Evolutionary conservation across 306 rosid species (phyloP).

Genomic region (Cucumis melo): DNA sequence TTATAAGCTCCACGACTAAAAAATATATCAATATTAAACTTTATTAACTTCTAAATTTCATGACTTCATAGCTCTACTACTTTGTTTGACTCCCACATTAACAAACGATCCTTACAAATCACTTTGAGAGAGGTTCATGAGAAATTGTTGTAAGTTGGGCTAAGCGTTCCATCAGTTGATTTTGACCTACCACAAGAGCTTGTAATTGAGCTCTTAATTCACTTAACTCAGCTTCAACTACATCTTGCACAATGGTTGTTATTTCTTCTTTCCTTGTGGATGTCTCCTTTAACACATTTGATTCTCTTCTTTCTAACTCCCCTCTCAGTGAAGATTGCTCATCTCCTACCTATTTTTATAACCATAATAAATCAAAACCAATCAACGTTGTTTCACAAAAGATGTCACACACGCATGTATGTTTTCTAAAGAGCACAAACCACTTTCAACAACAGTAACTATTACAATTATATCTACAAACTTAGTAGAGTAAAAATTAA

Average conservation of each 20-base stretch:
- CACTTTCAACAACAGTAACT: background rate
- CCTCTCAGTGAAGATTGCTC: background rate
- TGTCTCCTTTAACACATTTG: background rate
- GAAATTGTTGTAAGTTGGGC: background rate
- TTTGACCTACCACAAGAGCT: background rate
- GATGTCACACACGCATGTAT: background rate
- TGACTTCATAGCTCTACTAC: no score
- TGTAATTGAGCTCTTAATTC: conserved; percentile 3
- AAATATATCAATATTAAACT: no score
- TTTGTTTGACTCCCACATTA: background rate
- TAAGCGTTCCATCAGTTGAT: conserved; percentile 3
- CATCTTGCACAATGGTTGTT: background rate
- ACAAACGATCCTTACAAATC: background rate
- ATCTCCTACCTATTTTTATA: background rate
- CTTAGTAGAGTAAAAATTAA: background rate
- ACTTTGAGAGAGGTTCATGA: background rate
- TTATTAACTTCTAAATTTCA: no score
- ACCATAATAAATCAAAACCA: background rate
- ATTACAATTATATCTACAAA: background rate
- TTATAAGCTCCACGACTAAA: no score
- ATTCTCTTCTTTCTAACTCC: background rate
- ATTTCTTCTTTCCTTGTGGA: conserved; percentile 1
- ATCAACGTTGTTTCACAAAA: background rate
- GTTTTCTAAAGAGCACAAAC: background rate
- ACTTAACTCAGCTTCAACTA: conserved; percentile 1